Evolutionary conservation across 1,139 yeast species (phyloP).

Genomic region (Taiozyma sp.): DNA sequence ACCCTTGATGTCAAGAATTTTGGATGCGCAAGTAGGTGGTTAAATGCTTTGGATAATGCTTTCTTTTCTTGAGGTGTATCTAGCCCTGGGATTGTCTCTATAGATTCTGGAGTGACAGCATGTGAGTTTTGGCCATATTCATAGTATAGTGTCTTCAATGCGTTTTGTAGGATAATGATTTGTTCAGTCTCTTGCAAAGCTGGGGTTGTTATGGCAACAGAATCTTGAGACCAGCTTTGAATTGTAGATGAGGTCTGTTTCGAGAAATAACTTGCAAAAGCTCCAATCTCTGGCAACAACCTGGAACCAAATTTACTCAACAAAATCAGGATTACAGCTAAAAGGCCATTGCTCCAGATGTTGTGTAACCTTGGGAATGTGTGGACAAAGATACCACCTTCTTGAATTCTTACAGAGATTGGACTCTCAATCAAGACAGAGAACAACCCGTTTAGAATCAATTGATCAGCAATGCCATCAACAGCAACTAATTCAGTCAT

Average conservation of each 20-base stretch:
- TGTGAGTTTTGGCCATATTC: conserved; percentile 32
- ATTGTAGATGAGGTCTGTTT: conserved; percentile 64
- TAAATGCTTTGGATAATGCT: conserved; percentile 53
- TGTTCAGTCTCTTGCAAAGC: conserved; percentile 77
- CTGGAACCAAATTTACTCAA: conserved; percentile 60
- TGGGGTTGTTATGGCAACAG: conserved; percentile 58
- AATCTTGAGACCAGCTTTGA: conserved; percentile 65
- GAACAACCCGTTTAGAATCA: conserved; percentile 63
- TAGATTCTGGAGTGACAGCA: conserved; percentile 19
- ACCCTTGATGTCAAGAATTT: conserved; percentile 72
- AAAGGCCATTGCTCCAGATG: conserved; percentile 78
- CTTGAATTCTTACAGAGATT: conserved; percentile 60
- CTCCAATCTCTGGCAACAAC: conserved; percentile 60
- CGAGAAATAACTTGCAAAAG: conserved; percentile 59
- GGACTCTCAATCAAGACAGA: conserved; percentile 73
- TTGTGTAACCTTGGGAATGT: conserved; percentile 54
- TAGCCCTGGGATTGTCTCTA: conserved; percentile 52
- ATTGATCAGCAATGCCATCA: conserved; percentile 59
- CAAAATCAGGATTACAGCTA: conserved; percentile 61
- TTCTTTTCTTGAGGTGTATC: conserved; percentile 54
- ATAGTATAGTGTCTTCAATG: conserved; percentile 45
- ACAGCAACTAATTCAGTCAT: conserved; percentile 65
- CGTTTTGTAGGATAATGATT: conserved; percentile 59
- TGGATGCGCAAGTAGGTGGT: conserved; percentile 78
- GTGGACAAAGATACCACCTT: conserved; percentile 56